These are phyloP conservation scores for Lactarius sp. DNA, from an alignment of 768 basidiomycete species.

Conservation along the genomic window DNA sequence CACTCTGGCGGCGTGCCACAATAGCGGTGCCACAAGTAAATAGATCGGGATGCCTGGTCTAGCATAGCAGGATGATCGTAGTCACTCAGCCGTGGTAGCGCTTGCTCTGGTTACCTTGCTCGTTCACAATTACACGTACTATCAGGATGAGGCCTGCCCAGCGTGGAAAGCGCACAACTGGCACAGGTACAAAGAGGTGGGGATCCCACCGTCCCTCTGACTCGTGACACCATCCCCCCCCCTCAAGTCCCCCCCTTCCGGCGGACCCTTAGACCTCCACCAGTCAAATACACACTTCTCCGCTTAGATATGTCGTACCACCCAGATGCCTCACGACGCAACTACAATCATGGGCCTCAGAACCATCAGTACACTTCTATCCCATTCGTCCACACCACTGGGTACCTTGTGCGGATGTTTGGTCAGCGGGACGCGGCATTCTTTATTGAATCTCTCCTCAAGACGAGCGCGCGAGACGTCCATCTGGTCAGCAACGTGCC, in stretches of 20 bases:
- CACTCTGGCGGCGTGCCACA: conserved; percentile 9
- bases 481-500: conserved; percentile 9
- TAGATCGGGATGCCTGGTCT: background rate
- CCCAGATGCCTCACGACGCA: background rate
- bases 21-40: conserved; percentile 20
- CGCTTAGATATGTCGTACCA: background rate
- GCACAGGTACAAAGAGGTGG: conserved; percentile 16
- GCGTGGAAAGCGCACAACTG: conserved; percentile 8
- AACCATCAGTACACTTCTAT: background rate
- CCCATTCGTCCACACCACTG: background rate
- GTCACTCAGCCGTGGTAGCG: conserved; percentile 6
- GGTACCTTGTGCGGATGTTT: conserved; percentile 18
- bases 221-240: background rate
- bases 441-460: conserved; percentile 20
- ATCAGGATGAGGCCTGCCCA: conserved; percentile 20
- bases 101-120: conserved; percentile 4
- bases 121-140: conserved; percentile 23
- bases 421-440: conserved; percentile 13
- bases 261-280: background rate
- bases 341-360: background rate
- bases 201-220: background rate
- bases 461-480: background rate
- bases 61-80: conserved; percentile 14
- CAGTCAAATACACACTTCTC: background rate
- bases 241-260: background rate